Base-by-base conservation (phyloP, 441 rosid genomes). In the Oxalis stricta region DNA sequence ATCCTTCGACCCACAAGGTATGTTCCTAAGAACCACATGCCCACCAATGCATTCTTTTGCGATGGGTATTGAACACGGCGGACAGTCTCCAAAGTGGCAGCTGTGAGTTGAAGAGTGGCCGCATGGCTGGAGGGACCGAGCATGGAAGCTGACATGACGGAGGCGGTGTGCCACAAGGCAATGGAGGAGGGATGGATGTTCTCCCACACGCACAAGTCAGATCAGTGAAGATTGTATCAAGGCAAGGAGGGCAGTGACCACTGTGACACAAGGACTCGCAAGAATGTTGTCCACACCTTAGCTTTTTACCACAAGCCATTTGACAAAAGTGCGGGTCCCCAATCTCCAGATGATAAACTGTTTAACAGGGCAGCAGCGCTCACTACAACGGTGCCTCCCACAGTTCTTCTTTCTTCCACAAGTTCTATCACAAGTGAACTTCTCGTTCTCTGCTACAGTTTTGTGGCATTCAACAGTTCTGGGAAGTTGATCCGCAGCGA, bases 81-180 rank as follows among this genome's bases (percentile, higher is more conserved):
- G 95, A 63, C 97, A 92, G 41, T 92, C 97, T 24, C 97, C 96
- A 61, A 87, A 79, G 66, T 92, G 99, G 65, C 94, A 92, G 61
- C 85, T 77, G 48, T 92, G 99, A n/a, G 87, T 63, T 34, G 97
- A 72, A 30, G 79, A 46, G 69, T 87, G 97, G 34, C 99, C 97
- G 51, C 99, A 87, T 42, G 85, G 72, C 60, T 75, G 96, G n/a
- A 20, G 87, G 75, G 60, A 80, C 65, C 2, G 77, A 68, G 53
- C 99, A 92, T 7, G 84, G 76, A 35, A 82, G 82, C 59, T 87
- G 95, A 59, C 99, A 92, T 20, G 83, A 72, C 61, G 97, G 99
- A 0, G 64, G 68, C 57, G 91, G 82, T 4, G 97, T 87, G 24
- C 97, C 99, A 52, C 99, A 87, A 9, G 97, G 94, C 66, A 79